phyloP scores from a whole-genome alignment of 495 filamentous ascomycete species.

The Xylaria nigripes region DNA sequence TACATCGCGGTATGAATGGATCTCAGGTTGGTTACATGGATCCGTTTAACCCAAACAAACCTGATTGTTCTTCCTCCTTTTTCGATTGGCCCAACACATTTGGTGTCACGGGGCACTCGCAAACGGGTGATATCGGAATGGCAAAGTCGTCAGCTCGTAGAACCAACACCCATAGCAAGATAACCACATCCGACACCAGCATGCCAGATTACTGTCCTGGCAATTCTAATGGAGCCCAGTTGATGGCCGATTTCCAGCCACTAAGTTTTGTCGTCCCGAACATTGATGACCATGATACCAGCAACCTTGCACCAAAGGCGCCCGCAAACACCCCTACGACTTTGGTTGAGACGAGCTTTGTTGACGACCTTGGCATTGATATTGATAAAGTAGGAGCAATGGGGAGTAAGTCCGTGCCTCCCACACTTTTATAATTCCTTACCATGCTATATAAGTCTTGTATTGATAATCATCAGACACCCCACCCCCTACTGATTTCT shows the following conservation, averaged over 20 bases:
- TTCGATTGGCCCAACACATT: constrained; percentile 29
- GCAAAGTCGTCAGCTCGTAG: constrained; percentile 16
- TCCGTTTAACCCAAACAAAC: constrained; percentile 26
- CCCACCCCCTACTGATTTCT: constrained; percentile 21
- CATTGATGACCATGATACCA: constrained; percentile 25
- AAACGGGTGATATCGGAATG: constrained; percentile 15
- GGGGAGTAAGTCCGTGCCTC: constrained; percentile 16
- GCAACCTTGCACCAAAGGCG: constrained; percentile 25
- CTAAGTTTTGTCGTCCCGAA: constrained; percentile 28
- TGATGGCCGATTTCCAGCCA: constrained; percentile 18
- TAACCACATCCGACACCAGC: constrained; percentile 28
- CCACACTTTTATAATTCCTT: background rate
- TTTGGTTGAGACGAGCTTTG: constrained; percentile 13
- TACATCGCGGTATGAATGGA: constrained; percentile 16
- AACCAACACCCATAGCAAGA: constrained; percentile 18
- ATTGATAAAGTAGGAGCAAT: constrained; percentile 16
- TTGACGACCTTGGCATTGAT: constrained; percentile 20
- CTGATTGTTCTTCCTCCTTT: constrained; percentile 27
- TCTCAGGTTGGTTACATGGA: constrained; percentile 23
- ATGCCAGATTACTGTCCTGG: constrained; percentile 34
- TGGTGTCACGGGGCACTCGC: constrained; percentile 15
- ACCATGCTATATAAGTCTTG: background rate
- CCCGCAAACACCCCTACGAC: constrained; percentile 35
- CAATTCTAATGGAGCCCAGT: constrained; percentile 6
- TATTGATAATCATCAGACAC: constrained; percentile 11